Evolutionary conservation across 2,329 filamentous ascomycete genomes (phyloP), one percentile per base, ranked within the genome.

Genomic region (Calonectria pseudoreteaudii): DNA sequence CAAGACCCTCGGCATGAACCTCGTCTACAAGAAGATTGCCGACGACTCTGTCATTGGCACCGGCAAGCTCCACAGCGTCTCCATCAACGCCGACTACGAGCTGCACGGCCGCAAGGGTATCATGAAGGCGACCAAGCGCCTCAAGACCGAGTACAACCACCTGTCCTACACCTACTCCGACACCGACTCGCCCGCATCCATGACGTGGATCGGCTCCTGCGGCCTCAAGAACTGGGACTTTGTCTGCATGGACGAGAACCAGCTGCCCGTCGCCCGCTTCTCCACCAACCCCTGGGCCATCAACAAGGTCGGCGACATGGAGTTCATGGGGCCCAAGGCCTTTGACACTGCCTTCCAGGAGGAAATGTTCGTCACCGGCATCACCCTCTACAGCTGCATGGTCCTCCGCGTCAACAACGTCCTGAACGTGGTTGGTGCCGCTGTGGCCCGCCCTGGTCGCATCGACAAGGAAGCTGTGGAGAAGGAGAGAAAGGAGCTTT

Each of bases 221-320:
- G 70, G 68, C 64, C 75, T 79, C 66, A 78, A 78, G 71, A 74
- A 68, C 20, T 79, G 77, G 77, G 76, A 79, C 49, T 79, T 79
- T 49, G 68, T 76, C 49, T 79, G 77, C 6, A 62, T 76, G 3
- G 76, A 78, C 9, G 74, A 76, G 38, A 65, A 78, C 18, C 36
- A 70, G 28, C 53, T 68, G 34, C 73, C 77, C 0, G 77, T 79
- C 1, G 77, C 77, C 20, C 76, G 41, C 28, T 79, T 79, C 56
- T 74, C 74, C 0, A 70, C 77, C 10, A 74, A 76, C 41, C 26
- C 20, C 2, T 79, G 76, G 74, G 64, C 71, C 10, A 11, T 74
- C 6, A 72, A 30, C 18, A 78, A 77, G 4, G 28, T 78, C 2
- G 77, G 77, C 31, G 60, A 70, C 31, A 64, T 79, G 4, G 72